Percentiles rank a stretch among this genome's conserved stretches.
These are phyloP conservation scores for Microdochium trichocladiopsis DNA, from an alignment of 2,329 filamentous ascomycete genomes.

Conservation along the genomic window DNA sequence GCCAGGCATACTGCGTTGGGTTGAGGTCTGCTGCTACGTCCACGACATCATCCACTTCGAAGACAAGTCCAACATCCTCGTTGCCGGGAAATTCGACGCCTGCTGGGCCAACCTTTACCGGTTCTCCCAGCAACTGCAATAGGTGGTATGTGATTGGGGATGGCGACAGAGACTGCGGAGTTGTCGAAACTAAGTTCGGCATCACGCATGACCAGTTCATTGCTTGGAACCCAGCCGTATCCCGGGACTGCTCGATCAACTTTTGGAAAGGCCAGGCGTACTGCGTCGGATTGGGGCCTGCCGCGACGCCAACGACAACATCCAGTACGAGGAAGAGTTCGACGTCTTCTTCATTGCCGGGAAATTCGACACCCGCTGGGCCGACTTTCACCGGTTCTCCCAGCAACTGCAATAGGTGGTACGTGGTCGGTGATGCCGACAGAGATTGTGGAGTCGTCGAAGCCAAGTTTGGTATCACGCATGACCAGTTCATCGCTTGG, in stretches of 20 bases:
- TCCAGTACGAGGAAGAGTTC: conserved; percentile 1
- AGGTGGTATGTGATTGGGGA: conserved; percentile 1
- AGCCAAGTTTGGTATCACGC: conserved; percentile 11
- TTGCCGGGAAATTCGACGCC: not conserved
- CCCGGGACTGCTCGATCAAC: conserved; percentile 13
- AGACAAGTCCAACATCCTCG: not conserved
- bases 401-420: conserved; percentile 3
- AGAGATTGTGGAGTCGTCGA: not conserved
- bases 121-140: conserved; percentile 3
- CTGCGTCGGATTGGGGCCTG: conserved; percentile 13
- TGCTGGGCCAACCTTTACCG: not conserved
- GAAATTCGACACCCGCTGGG: not conserved
- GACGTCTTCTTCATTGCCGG: not conserved
- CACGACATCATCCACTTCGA: conserved; percentile 6
- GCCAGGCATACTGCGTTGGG: conserved; percentile 18
- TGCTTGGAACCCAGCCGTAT: too few relatives aligned
- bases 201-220: conserved; percentile 17
- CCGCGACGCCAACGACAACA: conserved; percentile 4
- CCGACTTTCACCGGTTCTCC: conserved; percentile 2
- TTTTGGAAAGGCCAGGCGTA: conserved; percentile 13
- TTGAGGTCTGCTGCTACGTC: conserved; percentile 4
- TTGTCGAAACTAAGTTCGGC: conserved; percentile 4
- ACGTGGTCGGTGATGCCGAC: conserved; percentile 1
- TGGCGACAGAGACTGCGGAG: conserved; percentile 1
- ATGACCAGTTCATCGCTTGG: conserved; percentile 15